Conservation (phyloP, 805 yeast species). For the Scheffersomyces ergatensis region DNA sequence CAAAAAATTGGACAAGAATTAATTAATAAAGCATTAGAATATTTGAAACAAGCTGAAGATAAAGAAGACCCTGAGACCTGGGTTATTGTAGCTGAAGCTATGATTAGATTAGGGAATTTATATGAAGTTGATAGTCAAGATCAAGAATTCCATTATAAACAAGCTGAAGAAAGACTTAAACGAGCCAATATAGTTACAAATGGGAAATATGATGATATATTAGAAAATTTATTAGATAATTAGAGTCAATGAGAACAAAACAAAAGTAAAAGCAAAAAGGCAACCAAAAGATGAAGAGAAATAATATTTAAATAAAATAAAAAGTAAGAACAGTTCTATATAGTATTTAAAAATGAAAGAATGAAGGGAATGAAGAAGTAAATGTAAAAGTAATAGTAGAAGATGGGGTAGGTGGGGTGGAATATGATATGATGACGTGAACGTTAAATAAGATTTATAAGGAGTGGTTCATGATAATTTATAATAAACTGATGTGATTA, state of each 20-base stretch:
- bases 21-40: slow-evolving; percentile 53
- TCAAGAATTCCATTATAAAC: slow-evolving; percentile 62
- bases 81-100: slow-evolving; percentile 85
- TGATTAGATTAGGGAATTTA: slow-evolving; percentile 75
- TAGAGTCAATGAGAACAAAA: neutral
- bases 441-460: too few relatives aligned
- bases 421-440: too few relatives aligned
- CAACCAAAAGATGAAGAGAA: neutral
- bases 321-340: too few relatives aligned
- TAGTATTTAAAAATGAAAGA: too few relatives aligned
- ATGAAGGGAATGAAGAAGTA: too few relatives aligned
- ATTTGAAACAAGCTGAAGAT: slow-evolving; percentile 58
- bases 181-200: slow-evolving; percentile 80
- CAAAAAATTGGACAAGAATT: slow-evolving; percentile 47
- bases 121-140: slow-evolving; percentile 61
- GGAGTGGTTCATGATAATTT: too few relatives aligned
- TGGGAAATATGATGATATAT: slow-evolving; percentile 65
- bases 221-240: slow-evolving; percentile 45
- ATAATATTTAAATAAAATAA: neutral
- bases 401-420: too few relatives aligned
- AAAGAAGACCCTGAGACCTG: slow-evolving; percentile 76
- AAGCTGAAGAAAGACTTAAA: slow-evolving; percentile 66
- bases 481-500: too few relatives aligned
- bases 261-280: neutral
- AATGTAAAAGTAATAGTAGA: too few relatives aligned